Evolutionary conservation across 805 yeast genomes (phyloP).

Genomic region (Candida broadrunensis): DNA sequence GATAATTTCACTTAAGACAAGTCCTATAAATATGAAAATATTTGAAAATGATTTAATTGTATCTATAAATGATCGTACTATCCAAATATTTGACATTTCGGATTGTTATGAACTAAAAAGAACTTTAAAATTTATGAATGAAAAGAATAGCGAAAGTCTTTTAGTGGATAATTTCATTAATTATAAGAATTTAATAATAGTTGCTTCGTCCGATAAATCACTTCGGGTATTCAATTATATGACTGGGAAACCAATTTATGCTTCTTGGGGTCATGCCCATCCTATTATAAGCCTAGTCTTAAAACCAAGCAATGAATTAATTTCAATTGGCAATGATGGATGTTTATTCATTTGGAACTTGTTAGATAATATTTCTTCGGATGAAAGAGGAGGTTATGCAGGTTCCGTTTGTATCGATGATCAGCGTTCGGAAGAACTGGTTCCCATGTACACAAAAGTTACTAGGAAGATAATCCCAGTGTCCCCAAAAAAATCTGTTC

Average conservation of each 20-base stretch:
- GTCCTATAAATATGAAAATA: constrained; percentile 45
- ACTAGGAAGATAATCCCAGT: constrained; percentile 29
- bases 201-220: constrained; percentile 56
- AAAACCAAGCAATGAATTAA: constrained; percentile 16
- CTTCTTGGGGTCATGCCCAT: constrained; percentile 56
- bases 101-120: constrained; percentile 30
- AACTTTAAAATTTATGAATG: constrained; percentile 40
- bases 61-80: constrained; percentile 49
- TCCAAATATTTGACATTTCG: constrained; percentile 36
- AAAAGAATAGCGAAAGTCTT: constrained; percentile 37
- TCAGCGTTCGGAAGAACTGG: constrained; percentile 1
- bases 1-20: constrained; percentile 46
- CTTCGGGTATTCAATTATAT: constrained; percentile 46
- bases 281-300: constrained; percentile 42
- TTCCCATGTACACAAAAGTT: constrained; percentile 24
- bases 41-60: constrained; percentile 42
- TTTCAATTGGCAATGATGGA: constrained; percentile 52
- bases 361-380: neutral
- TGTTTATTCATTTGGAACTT: constrained; percentile 51
- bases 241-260: constrained; percentile 45
- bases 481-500: constrained; percentile 4
- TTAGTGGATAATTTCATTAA: constrained; percentile 43
- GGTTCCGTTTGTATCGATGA: neutral
- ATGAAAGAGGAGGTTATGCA: neutral
- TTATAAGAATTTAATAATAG: constrained; percentile 28